A percentile compares a stretch with the other conserved stretches of the same genome.
Evolutionary conservation across 352 stramenopile genomes (phyloP).

Genomic region (Phytopythium mirpurense): DNA sequence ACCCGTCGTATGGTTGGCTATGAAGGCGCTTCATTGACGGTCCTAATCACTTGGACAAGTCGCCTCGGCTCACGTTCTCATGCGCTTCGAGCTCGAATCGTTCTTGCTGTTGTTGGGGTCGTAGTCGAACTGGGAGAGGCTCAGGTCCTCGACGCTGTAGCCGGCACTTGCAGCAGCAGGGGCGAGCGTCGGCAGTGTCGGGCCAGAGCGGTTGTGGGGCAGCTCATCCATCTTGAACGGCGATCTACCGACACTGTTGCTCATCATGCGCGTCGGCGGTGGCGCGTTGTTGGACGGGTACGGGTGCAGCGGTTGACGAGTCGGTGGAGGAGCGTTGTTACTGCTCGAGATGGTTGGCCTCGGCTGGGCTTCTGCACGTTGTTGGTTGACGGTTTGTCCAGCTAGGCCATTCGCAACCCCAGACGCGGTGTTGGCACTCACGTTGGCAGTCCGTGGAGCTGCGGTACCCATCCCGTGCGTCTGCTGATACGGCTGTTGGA

Average conservation of each 20-base stretch:
- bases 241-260: conserved; percentile 15
- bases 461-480: neutral
- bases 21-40: too few species aligned
- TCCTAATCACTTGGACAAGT: neutral
- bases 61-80: conserved; percentile 28
- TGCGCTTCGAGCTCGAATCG: conserved; percentile 26
- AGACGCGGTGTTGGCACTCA: conserved; percentile 5
- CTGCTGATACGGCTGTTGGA: conserved; percentile 3
- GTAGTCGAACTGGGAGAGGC: conserved; percentile 83
- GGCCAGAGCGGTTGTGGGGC: neutral
- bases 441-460: neutral
- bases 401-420: neutral
- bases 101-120: conserved; percentile 31
- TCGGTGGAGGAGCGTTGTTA: conserved; percentile 1
- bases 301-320: conserved; percentile 10
- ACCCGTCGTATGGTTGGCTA: too few species aligned
- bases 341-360: neutral
- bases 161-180: conserved; percentile 12
- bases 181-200: neutral
- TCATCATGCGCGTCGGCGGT: conserved; percentile 39
- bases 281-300: conserved; percentile 28
- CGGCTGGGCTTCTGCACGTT: neutral
- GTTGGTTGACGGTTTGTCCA: neutral
- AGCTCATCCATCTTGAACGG: conserved; percentile 5
- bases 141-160: conserved; percentile 78